Base-by-base conservation (phyloP, 1,284 basidiomycete genomes). In the Cerrena zonata region DNA sequence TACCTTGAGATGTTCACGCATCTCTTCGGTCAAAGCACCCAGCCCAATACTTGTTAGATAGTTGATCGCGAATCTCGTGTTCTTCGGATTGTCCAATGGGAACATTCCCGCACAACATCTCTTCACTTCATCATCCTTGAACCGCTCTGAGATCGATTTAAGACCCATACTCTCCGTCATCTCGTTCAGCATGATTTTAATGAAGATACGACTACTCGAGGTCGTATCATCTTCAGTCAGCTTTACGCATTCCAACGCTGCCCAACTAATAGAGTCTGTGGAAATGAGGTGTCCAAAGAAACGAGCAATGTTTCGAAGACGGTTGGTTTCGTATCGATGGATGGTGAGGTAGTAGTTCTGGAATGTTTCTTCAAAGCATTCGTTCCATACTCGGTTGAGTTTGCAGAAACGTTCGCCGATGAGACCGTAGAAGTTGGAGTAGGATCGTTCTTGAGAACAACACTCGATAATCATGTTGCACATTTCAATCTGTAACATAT, bases 391-490 rank as follows among this genome's bases (percentile, higher is more conserved):
- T 24, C 92, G 86, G 67, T 96, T 94, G 58, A 99, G 78, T 71
- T 96, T 96, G 75, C 90, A 90, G 72, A 99, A 94, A 11, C 95
- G 86, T 70, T 99, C 95, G 48, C 93, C 94, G 60, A 97, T 82
- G 30, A 97, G 83, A 19, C 95, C 95, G 65, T 95, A 99, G 75
- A 97, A 99, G 38, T 82, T 91, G 10, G 90, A 90, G 68, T 97
- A 99, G 0, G 95, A 94, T 3, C 95, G 88, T 67, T 99, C 95
- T 75, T 99, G 95, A 2, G 95, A 99, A 67, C 95, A 99, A 86
- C 95, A 99, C 65, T 99, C 95, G 68, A 99, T 89, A 53, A 99
- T 82, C 95, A 99, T 99, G 76, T 99, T 98, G 70, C 91, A 86
- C 48, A 99, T 72, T 69, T 98, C 95, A 61, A 93, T 90, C 89